Evolutionary conservation across 2,329 filamentous ascomycete species (phyloP), one percentile per base, ranked within the genome.

Genomic region (Neofusicoccum sp.): DNA sequence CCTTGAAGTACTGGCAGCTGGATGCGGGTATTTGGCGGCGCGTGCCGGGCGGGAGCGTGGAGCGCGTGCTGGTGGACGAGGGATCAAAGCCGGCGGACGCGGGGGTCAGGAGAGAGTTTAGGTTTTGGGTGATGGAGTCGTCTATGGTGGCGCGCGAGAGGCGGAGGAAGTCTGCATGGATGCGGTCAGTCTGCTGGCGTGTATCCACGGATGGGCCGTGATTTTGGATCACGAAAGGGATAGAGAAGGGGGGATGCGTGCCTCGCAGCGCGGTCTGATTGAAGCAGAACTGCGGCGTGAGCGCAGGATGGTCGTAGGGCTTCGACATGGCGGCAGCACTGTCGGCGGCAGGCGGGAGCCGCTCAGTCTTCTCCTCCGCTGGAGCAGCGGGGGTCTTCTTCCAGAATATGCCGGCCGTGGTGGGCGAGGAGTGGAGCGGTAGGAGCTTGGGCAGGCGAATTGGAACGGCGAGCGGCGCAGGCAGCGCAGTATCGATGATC

Each of bases 41-140:
- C 12, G 59, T 61, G 3, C 78, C 75, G 31, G 78, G 68, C 0
- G 84, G 76, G 41, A 81, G 77, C 1, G 84, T 79, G 26, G 80
- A 79, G 56, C 88, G 84, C 12, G 83, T 78, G 0, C 87, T 84
- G 1, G 91, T 96, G 1, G 90, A 93, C 0, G 82, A 78, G 1
- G 93, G 90, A 71, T 96, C 89, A 76, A 96, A 98, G 14, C 86
- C 86, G 40, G 77, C 76, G 45, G 81, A 79, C 11, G 90, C 83
- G 0, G 93, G 93, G 0, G 89, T 93, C 45, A 91, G 79, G 38
- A 98, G 84, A 1, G 91, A 91, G 79, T 98, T 98, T 63, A 99
- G 85, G 69, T 96, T 93, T 71, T 96, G 93, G 0, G 87, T 86
- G 70, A 99, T 98, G 45, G 90, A 91, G 76, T 99, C 95, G 76